Base-by-base conservation (phyloP, 306 rosid genomes). In the Benincasa hispida region DNA sequence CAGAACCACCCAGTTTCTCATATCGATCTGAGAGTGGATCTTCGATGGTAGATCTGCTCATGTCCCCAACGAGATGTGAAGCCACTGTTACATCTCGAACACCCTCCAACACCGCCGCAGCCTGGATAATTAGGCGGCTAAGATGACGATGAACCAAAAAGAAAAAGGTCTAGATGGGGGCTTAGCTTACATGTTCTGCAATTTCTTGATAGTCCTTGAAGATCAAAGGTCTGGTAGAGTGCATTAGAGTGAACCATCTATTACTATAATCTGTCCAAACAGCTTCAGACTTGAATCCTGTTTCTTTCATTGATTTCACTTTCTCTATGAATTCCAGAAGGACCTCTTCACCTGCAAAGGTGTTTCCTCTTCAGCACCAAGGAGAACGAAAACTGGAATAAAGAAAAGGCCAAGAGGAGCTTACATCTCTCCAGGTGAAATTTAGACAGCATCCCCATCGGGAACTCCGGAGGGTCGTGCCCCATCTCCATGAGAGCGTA, bases 401-500 rank as follows among this genome's bases (percentile, higher is more conserved):
- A 25, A 22, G 59, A 11, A 17, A 53, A 19, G 48, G 50, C 48
- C 9, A 58, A 48, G 77, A 32, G 17, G 54, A 48, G 25, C 81
- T 57, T 77, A 87, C 98, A 94, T 87, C 77, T 86, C 73, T 85
- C 82, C 63, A 89, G 77, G 84, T 94, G 98, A 78, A 87, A 63
- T 79, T 85, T 32, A 12, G 97, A 81, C 19, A 87, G 87, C 87
- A 89, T 90, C 35, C 97, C 93, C 63, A 87, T 74, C 17, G 98
- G 98, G 35, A 90, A 84, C 17, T 91, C 96, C 0, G 89, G 96
- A 2, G 90, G 72, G 57, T 94, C 98, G 10, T 88, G 82, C 17
- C 91, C 98, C 89, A 91, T 86, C 83, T 91, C 98, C 95, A 90
- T 91, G 68, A 94, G 79, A 50, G 92, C 94, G 83, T 91, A 91